A percentile compares a stretch with the other conserved stretches of the same genome.
Evolutionary conservation across 176 grass and related monocot genomes (phyloP).

Genomic region (Bothriochloa decipiens): DNA sequence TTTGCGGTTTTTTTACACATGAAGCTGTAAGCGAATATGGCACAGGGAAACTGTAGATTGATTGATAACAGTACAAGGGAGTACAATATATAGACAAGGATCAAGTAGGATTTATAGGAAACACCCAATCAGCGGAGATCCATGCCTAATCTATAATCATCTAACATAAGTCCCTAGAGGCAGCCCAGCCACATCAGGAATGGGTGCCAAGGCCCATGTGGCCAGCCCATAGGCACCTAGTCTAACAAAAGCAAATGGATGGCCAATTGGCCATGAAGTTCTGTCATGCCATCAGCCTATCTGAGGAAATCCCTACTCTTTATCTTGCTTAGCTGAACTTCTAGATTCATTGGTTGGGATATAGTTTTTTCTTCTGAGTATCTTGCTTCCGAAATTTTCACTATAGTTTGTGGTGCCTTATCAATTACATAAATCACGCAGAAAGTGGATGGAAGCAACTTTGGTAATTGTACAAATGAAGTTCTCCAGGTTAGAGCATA

Average conservation of each 20-base stretch:
- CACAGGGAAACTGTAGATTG: no score
- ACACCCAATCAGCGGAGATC: no score
- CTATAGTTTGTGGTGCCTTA: slow-evolving; percentile 20
- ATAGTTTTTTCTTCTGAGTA: background rate
- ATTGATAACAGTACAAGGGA: no score
- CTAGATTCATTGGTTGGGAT: slow-evolving; percentile 29
- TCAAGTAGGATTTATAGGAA: no score
- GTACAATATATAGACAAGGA: no score
- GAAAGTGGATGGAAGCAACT: slow-evolving; percentile 57
- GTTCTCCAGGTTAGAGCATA: slow-evolving; percentile 86
- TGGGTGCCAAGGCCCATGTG: no score
- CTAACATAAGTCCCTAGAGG: no score
- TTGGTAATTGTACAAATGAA: slow-evolving; percentile 77
- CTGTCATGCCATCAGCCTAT: background rate
- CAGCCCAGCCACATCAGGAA: no score
- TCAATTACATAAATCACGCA: slow-evolving; percentile 49
- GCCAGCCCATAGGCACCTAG: no score
- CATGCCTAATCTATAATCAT: no score
- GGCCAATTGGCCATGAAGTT: background rate
- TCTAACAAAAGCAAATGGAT: slow-evolving; percentile 6
- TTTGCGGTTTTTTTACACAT: slow-evolving; percentile 14
- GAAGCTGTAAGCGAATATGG: no score
- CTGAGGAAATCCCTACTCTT: slow-evolving; percentile 34
- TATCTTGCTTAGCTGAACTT: slow-evolving; percentile 37
- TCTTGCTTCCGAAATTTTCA: slow-evolving; percentile 18